A percentile compares a stretch with the other conserved stretches of the same genome.
phyloP scores from a whole-genome alignment of 164 flowering plant species.

The Nymphaea thermarum region DNA sequence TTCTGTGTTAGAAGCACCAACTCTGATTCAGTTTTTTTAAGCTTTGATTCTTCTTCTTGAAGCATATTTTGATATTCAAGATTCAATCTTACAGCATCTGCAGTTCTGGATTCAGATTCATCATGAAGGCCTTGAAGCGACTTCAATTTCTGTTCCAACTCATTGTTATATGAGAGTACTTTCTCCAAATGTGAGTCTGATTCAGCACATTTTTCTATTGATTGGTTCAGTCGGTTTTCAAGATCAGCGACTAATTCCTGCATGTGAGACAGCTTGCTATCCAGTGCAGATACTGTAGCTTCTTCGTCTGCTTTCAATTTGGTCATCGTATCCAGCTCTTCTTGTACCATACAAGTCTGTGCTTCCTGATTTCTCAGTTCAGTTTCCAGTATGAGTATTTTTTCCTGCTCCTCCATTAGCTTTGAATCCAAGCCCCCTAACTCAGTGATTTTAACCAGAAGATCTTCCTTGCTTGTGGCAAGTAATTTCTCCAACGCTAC shows the following conservation, averaged over 20 bases:
- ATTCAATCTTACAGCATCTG: constrained; percentile 38
- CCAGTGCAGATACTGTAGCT: constrained; percentile 38
- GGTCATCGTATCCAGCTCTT: constrained; percentile 29
- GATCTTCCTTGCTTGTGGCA: constrained; percentile 38
- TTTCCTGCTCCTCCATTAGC: constrained; percentile 37
- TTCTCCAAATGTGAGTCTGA: constrained; percentile 51
- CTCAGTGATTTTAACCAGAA: constrained; percentile 43
- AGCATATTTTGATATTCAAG: constrained; percentile 50
- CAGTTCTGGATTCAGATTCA: constrained; percentile 38
- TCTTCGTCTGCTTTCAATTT: constrained; percentile 49
- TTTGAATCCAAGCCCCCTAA: constrained; percentile 41
- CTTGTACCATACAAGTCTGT: constrained; percentile 20
- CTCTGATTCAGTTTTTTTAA: constrained; percentile 38
- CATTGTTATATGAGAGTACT: constrained; percentile 48
- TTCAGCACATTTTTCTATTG: constrained; percentile 50
- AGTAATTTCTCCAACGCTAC: constrained; percentile 28
- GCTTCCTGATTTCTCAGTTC: constrained; percentile 26
- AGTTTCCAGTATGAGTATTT: constrained; percentile 27
- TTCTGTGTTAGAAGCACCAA: constrained; percentile 41
- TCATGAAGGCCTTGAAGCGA: constrained; percentile 46
- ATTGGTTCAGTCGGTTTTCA: constrained; percentile 50
- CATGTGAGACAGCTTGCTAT: constrained; percentile 16
- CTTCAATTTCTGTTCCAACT: constrained; percentile 61
- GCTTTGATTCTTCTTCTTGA: constrained; percentile 41
- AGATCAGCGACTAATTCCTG: constrained; percentile 45